Conservation (phyloP, 345 rosid genomes). For the Gossypium stocksii region DNA sequence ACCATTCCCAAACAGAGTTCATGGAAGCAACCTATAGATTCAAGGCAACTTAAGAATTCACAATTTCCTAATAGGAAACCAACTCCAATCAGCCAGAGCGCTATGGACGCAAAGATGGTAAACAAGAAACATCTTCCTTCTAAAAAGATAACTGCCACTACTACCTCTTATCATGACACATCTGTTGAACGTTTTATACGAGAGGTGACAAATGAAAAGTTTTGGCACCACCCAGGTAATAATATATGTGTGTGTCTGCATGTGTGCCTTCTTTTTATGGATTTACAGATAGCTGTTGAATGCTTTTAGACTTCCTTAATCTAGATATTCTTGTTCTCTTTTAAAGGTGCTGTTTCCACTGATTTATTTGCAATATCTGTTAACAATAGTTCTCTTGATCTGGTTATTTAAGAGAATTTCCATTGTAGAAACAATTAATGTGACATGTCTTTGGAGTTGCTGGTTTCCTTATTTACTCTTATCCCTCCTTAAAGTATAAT, state of each 20-base stretch:
- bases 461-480: constrained; percentile 5
- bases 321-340: neutral
- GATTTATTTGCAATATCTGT: constrained; percentile 11
- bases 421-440: too few species aligned
- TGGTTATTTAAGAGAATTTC: neutral
- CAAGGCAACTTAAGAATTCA: constrained; percentile 47
- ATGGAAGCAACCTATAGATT: constrained; percentile 69
- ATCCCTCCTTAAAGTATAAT: neutral
- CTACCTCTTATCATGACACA: constrained; percentile 72
- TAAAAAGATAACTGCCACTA: constrained; percentile 47
- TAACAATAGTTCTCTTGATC: neutral
- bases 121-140: constrained; percentile 61
- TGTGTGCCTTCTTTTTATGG: neutral
- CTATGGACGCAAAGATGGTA: constrained; percentile 58
- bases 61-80: constrained; percentile 57
- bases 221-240: constrained; percentile 87
- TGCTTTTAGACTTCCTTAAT: constrained; percentile 2
- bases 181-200: constrained; percentile 99
- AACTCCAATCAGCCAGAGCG: constrained; percentile 46
- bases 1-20: constrained; percentile 69
- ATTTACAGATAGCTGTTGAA: neutral
- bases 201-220: constrained; percentile 89
- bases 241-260: neutral
- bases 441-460: neutral
- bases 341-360: constrained; percentile 1